Base-by-base conservation (phyloP, 2,329 filamentous ascomycete species). In the Ceratocystiopsis sp. region DNA sequence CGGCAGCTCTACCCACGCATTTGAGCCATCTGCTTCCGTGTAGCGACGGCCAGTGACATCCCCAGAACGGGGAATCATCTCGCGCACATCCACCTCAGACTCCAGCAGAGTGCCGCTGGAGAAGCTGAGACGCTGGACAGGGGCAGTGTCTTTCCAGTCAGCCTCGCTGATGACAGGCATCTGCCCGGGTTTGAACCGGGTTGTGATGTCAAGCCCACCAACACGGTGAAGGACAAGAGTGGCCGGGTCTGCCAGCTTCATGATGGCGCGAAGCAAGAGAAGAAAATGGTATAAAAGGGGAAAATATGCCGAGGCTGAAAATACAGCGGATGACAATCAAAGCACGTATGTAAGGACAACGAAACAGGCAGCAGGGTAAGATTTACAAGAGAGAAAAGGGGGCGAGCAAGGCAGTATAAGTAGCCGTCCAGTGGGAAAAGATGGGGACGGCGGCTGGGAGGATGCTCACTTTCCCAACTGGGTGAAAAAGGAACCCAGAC, bases 221-320 rank as follows among this genome's bases (percentile, higher is more conserved):
- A 49, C 42, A 4, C 49, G 44, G 43, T 51, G 49, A 42, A 51
- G 48, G 32, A 46, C 38, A 17, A 48, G 14, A n/a, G 11, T 35
- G 5, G 17, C 15, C 1, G 45, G 29, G 12, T 40, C 29, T 4
- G 36, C 14, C 12, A 50, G 37, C 34, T 47, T 42, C 46, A 50
- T 50, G n/a, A 14, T 40, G n/a, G 14, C 14, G 15, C 15, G 19
- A 3, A 38, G 29, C 12, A 17, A 33, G 9, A 29, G n/a, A 3
- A 33, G 17, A 13, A n/a, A 41, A 21, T 17, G 25, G 19, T 21
- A 7, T 21, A 11, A 29, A 10, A 29, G 10, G 10, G 21, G 21
- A 8, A 21, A 21, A 21, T 21, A 11, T 29, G 7, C 19, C 19
- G 19, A 21, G 19, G 19, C 7, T 21, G 19, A 21, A 8, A 29